Percentiles rank a stretch among this genome's conserved stretches.
Conservation (phyloP, 2,329 filamentous ascomycete genomes). For the Pseudogymnoascus pannorum region DNA sequence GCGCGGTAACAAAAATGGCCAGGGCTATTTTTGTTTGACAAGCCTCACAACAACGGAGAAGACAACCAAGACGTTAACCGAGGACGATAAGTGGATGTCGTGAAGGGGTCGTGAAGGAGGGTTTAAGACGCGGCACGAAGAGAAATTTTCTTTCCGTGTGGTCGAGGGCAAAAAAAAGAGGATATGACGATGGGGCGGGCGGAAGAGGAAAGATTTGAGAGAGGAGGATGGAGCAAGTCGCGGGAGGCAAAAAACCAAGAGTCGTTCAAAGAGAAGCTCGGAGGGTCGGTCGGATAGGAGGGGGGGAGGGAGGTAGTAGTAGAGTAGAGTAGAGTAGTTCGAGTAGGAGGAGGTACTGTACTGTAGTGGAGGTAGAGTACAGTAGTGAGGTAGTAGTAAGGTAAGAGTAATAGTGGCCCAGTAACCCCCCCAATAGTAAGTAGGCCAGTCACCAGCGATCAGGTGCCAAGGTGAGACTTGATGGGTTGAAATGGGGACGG, state of each 20-base stretch:
- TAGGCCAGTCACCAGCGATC: background rate
- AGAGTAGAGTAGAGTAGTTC: background rate
- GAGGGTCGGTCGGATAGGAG: background rate
- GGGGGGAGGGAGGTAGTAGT: background rate
- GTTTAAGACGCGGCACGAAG: background rate
- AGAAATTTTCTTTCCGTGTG: background rate
- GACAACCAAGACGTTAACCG: background rate
- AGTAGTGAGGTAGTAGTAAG: background rate
- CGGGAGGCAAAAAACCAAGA: background rate
- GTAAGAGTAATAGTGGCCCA: background rate
- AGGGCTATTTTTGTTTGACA: slow-evolving; percentile 2
- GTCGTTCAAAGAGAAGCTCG: background rate
- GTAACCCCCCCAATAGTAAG: too few species aligned
- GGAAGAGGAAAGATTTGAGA: background rate
- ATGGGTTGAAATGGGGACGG: background rate
- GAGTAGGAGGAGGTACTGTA: background rate
- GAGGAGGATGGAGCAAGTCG: background rate
- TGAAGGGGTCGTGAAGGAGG: background rate
- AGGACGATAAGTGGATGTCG: background rate
- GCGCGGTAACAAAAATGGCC: background rate
- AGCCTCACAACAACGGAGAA: slow-evolving; percentile 1
- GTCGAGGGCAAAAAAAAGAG: background rate
- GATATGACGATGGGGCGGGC: background rate
- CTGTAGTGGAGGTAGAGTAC: background rate
- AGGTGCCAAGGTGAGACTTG: slow-evolving; percentile 4